Evolutionary conservation across 169 alveolate genomes (phyloP), one percentile per base, ranked within the genome.

Genomic region (Cryptosporidium canis): DNA sequence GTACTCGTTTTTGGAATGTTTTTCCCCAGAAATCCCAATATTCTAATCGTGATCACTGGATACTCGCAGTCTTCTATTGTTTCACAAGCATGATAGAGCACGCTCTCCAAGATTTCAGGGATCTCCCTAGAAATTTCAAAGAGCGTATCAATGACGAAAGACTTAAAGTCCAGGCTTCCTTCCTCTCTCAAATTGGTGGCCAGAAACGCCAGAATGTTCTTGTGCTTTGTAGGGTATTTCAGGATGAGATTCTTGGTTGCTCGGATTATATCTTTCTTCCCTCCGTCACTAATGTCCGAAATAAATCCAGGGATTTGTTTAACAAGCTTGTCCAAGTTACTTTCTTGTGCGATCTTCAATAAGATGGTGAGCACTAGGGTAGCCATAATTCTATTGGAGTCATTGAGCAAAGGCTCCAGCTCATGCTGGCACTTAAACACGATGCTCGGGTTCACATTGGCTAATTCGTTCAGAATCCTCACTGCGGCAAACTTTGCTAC

Each of bases 1-100:
- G 95, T 92, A 48, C 91, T 67, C 2, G 98, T 91, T 66, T 94
- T 91, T 8, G 99, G 98, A 27, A 97, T 96, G 83, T 95, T 94
- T 47, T 95, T 95, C 21, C 98, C 97, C 33, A 97, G 92, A 85
- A 96, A 95, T 92, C 95, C 90, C 48, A 97, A 91, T 24, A 96
- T 96, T 87, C 95, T 91, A 8, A 92, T 90, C 65, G 90, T 93
- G 11, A 98, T 90, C 47, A 94, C 93, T 27, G 97, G 96, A 92
- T 95, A 96, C 83, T 96, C 99, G 83, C 99, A 98, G 91, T 98
- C 99, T 92, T 97, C 99, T 37, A 97, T 98, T 85, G 96, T 96
- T 92, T 98, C 99, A 70, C 99, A 98, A 41, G 95, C 93, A 85
- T 95, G 96, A 16, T 95, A 92, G 27, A 97, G 90, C 21, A 98